Conservation (phyloP, 2,329 filamentous ascomycete species). For the Dothiorella sarmentorum region DNA sequence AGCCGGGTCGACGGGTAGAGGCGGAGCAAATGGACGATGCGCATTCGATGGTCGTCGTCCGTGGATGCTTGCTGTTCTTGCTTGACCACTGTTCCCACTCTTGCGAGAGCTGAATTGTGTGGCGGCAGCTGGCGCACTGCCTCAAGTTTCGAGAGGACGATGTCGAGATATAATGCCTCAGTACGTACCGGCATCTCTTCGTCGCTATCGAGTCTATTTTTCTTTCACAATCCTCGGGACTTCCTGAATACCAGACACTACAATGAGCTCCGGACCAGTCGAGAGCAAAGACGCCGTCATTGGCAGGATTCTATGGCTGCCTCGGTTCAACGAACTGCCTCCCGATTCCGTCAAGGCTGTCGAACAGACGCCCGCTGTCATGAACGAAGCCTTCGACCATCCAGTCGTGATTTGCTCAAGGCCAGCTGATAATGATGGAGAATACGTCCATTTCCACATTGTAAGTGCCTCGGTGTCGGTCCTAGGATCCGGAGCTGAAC, state of each 20-base stretch:
- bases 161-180: not conserved
- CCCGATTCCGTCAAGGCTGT: not conserved
- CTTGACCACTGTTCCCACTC: not conserved
- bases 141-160: not conserved
- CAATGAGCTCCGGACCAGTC: not conserved
- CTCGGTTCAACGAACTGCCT: not conserved
- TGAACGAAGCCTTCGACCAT: constrained; percentile 32
- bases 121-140: not conserved
- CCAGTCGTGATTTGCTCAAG: constrained; percentile 33
- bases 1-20: not conserved
- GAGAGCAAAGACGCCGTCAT: not conserved
- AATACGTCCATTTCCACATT: constrained; percentile 34
- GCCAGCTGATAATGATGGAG: constrained; percentile 23
- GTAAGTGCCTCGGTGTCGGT: constrained; percentile 23
- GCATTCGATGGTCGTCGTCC: not conserved
- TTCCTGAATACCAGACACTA: not conserved
- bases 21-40: not conserved
- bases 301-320: constrained; percentile 10
- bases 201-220: not conserved
- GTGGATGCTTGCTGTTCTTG: not conserved
- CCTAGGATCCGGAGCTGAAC: not conserved
- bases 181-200: not conserved
- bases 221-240: not conserved
- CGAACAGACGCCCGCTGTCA: not conserved
- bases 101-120: not conserved